These are phyloP conservation scores for Euphrasia confusa DNA, from an alignment of 257 asterid species.

Conservation along the genomic window DNA sequence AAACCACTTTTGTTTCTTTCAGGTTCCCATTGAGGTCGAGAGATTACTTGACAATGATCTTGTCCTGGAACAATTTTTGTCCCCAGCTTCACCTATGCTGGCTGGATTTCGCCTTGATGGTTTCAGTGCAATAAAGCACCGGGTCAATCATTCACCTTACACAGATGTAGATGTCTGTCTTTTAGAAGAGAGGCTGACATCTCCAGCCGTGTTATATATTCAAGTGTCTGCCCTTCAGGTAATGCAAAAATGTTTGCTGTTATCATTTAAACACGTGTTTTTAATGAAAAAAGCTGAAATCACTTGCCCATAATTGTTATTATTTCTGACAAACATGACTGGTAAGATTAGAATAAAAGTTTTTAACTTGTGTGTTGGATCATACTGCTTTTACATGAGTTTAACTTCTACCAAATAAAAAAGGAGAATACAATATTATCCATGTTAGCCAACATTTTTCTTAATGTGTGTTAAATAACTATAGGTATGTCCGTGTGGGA, in stretches of 20 bases:
- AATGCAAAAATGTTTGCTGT: slow-evolving; percentile 22
- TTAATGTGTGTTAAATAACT: too few species aligned
- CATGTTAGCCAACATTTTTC: too few species aligned
- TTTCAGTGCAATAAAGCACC: slow-evolving; percentile 74
- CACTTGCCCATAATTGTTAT: too few species aligned
- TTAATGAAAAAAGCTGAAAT: too few species aligned
- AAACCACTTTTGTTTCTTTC: slow-evolving; percentile 25
- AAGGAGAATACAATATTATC: too few species aligned
- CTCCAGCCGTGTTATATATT: slow-evolving; percentile 76
- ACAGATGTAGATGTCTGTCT: slow-evolving; percentile 37
- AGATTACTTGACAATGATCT: slow-evolving; percentile 68
- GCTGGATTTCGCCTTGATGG: slow-evolving; percentile 97
- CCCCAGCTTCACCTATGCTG: slow-evolving; percentile 78
- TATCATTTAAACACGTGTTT: too few species aligned
- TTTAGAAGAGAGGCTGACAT: slow-evolving; percentile 73
- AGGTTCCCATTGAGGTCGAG: slow-evolving; percentile 95
- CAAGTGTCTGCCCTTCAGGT: slow-evolving; percentile 96
- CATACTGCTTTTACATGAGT: too few species aligned
- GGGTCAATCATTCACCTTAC: slow-evolving; percentile 75
- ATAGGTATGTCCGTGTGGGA: too few species aligned
- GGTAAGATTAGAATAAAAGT: too few species aligned
- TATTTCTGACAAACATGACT: too few species aligned
- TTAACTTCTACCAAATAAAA: too few species aligned
- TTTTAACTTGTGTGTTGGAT: too few species aligned
- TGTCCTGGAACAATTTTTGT: slow-evolving; percentile 76